Evolutionary conservation across 2,329 filamentous ascomycete species (phyloP), one percentile per base, ranked within the genome.

Genomic region (Paraphoma chrysanthemicola): DNA sequence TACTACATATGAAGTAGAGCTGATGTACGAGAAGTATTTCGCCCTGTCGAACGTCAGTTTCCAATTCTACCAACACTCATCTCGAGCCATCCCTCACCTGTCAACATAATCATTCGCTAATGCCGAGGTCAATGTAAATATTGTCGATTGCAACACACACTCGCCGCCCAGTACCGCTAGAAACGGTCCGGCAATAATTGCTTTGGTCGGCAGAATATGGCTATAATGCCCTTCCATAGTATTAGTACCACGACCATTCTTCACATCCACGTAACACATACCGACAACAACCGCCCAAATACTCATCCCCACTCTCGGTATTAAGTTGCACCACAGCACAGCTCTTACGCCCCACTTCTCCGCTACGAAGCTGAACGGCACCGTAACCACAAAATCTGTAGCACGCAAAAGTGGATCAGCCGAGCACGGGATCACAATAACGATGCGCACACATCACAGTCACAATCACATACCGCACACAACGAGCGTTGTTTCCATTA

Each of bases 401-500:
- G 23, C 18, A 43, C 23, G 11, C 16, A 17, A 3, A 11, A 38
- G 3, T 36, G 33, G 7, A 14, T 42, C 59, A 67, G 64, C 49
- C 53, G 44, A 41, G 36, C 41, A 7, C 16, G 39, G 39, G 10
- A 16, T 42, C 38, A 47, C 36, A 39, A 57, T 31, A 54, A 17
- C 33, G 14, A 46, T 31, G 46, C 30, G 14, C 28, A 29, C n/a
- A 39, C 9, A 29, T 50, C 48, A 53, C 48, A 23, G 43, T 44
- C 5, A 53, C 39, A 12, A 14, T 17, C 51, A 67, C 71, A 38
- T 69, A 77, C 72, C 74, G 49, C 71, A 75, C 1, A 74, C 64
- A 16, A 76, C 69, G n/a, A 68, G 51, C 12, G 71, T 69, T 7
- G 75, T 76, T 48, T 78, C 75, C 68, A 77, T 74, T 30, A 72